phyloP scores from a whole-genome alignment of 345 rosid species.

The Firmiana major region DNA sequence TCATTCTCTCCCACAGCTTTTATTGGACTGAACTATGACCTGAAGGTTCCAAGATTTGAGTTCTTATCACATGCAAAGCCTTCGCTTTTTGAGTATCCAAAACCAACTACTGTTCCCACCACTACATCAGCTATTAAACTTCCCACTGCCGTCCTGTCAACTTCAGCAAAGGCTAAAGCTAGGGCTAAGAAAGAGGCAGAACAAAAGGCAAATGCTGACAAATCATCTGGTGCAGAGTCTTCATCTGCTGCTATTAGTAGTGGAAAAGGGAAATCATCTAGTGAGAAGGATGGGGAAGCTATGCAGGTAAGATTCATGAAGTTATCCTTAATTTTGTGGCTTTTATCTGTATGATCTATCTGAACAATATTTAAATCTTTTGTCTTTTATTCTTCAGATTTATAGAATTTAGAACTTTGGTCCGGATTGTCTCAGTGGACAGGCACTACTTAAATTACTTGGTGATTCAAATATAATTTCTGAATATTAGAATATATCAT shows the following conservation, averaged over 20 bases:
- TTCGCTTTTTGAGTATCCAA: slow-evolving; percentile 90
- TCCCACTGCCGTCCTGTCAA: slow-evolving; percentile 92
- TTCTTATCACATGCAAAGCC: slow-evolving; percentile 93
- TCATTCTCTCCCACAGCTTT: slow-evolving; percentile 96
- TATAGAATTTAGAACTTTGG: background rate
- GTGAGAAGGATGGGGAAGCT: slow-evolving; percentile 84
- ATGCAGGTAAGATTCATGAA: slow-evolving; percentile 64
- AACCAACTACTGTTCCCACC: slow-evolving; percentile 80
- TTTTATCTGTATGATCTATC: background rate
- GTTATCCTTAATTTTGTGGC: background rate
- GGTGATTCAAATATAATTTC: background rate
- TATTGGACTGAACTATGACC: slow-evolving; percentile 85
- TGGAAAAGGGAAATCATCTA: slow-evolving; percentile 70
- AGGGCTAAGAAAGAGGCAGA: slow-evolving; percentile 99
- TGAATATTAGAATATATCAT: no score
- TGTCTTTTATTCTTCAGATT: background rate
- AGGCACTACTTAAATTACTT: background rate
- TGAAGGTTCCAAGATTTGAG: slow-evolving; percentile 91
- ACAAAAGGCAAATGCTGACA: slow-evolving; percentile 72
- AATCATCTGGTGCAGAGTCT: slow-evolving; percentile 47
- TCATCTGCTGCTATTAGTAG: slow-evolving; percentile 34
- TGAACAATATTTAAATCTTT: background rate
- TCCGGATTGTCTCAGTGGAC: background rate
- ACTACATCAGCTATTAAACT: slow-evolving; percentile 81
- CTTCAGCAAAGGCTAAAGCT: slow-evolving; percentile 96